phyloP scores from a whole-genome alignment of 2,329 filamentous ascomycete genomes.

The Fusarium tricinctum region DNA sequence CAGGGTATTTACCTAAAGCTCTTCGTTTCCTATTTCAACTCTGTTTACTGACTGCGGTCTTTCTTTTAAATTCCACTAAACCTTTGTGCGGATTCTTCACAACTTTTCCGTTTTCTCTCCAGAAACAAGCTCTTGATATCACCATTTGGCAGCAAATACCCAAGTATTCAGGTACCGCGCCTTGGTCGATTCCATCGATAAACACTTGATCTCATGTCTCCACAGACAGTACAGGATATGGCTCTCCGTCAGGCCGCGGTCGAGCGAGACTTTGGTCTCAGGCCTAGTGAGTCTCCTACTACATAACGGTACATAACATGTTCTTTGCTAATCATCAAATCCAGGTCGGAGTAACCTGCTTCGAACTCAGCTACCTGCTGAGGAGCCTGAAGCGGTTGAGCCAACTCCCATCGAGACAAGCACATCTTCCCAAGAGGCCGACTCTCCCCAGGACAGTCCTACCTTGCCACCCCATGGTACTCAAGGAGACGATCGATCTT shows the following conservation, averaged over 20 bases:
- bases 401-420: not conserved
- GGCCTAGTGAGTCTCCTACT: constrained; percentile 14
- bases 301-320: not conserved
- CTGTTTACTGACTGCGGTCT: not conserved
- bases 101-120: not conserved
- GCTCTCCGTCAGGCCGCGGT: constrained; percentile 16
- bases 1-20: not conserved
- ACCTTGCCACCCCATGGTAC: not conserved
- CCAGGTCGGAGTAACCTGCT: not conserved
- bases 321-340: not conserved
- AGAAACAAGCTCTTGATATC: not conserved
- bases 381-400: constrained; percentile 1
- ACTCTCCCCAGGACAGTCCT: not conserved
- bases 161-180: not conserved
- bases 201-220: not conserved
- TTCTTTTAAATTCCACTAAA: not conserved
- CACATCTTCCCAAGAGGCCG: not conserved
- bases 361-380: constrained; percentile 6
- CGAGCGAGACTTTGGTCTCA: constrained; percentile 29
- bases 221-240: constrained; percentile 6
- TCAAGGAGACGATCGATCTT: constrained; percentile 9
- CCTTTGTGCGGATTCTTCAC: not conserved
- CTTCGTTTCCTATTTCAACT: not conserved
- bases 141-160: not conserved
- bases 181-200: not conserved